Percentiles rank a stretch among this genome's conserved stretches.
Conservation (phyloP, 2,329 filamentous ascomycete species). For the Capronia coronata region DNA sequence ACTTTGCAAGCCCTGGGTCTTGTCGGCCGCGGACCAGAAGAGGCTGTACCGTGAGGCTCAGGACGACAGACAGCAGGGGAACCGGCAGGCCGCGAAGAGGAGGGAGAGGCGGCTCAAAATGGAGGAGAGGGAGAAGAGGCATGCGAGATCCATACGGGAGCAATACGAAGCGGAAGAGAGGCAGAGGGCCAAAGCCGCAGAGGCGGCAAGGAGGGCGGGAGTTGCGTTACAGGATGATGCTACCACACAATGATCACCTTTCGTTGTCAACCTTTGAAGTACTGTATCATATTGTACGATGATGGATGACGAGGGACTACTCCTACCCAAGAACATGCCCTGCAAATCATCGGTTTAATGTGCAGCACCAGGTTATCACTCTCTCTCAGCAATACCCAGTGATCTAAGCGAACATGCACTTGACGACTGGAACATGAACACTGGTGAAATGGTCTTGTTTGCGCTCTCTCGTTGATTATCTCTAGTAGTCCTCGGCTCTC, state of each 20-base stretch:
- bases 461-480: not conserved
- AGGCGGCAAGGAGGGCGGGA: slow-evolving; percentile 31
- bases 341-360: too few relatives aligned
- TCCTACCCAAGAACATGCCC: too few relatives aligned
- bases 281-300: too few relatives aligned
- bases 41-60: slow-evolving; percentile 39
- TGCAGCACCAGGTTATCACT: too few relatives aligned
- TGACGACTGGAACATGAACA: not conserved
- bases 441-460: not conserved
- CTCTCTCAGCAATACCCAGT: too few relatives aligned
- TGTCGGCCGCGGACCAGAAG: slow-evolving; percentile 41
- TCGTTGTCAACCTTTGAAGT: too few relatives aligned
- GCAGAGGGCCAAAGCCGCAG: slow-evolving; percentile 34
- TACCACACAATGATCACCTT: not conserved
- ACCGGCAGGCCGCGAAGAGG: slow-evolving; percentile 33
- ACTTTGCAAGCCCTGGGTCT: slow-evolving; percentile 48
- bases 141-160: slow-evolving; percentile 29
- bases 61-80: slow-evolving; percentile 35
- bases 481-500: not conserved
- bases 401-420: not conserved
- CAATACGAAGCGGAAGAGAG: slow-evolving; percentile 39
- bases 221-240: not conserved
- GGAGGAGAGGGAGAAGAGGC: slow-evolving; percentile 39
- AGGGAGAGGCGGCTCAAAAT: slow-evolving; percentile 28
- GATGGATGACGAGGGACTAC: too few relatives aligned